These are phyloP conservation scores for Leptographium wingfieldii DNA, from an alignment of 2,329 filamentous ascomycete genomes.

Conservation along the genomic window DNA sequence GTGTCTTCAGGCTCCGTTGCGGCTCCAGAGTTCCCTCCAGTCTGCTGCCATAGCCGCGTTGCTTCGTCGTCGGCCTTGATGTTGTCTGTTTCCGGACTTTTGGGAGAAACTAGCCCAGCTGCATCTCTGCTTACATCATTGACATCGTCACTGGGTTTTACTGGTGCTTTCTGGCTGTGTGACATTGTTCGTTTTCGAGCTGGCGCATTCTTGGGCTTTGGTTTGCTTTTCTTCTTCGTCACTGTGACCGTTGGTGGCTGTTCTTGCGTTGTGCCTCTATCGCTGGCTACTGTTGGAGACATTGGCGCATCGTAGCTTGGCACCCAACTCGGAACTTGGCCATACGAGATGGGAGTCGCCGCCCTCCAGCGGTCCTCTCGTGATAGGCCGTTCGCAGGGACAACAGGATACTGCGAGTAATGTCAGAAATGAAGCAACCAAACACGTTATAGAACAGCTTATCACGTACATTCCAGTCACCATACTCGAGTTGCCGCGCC, in stretches of 20 bases:
- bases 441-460: neutral
- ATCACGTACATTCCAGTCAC: constrained; percentile 81
- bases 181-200: constrained; percentile 1
- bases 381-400: constrained; percentile 64
- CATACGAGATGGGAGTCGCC: constrained; percentile 19
- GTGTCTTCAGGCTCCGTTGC: neutral
- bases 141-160: neutral
- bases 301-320: constrained; percentile 3
- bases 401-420: constrained; percentile 66
- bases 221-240: constrained; percentile 13
- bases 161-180: neutral
- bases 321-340: constrained; percentile 14
- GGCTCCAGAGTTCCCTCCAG: neutral
- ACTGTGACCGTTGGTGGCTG: constrained; percentile 1
- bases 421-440: neutral
- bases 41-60: constrained; percentile 8
- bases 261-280: neutral
- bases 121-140: neutral
- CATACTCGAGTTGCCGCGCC: constrained; percentile 62
- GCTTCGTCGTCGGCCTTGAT: constrained; percentile 4
- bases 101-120: neutral
- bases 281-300: neutral
- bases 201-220: constrained; percentile 6
- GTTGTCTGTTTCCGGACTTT: neutral
- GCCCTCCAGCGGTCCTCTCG: constrained; percentile 45